These are phyloP conservation scores for Sclerotinia minor DNA, from an alignment of 2,329 filamentous ascomycete species.

Conservation along the genomic window DNA sequence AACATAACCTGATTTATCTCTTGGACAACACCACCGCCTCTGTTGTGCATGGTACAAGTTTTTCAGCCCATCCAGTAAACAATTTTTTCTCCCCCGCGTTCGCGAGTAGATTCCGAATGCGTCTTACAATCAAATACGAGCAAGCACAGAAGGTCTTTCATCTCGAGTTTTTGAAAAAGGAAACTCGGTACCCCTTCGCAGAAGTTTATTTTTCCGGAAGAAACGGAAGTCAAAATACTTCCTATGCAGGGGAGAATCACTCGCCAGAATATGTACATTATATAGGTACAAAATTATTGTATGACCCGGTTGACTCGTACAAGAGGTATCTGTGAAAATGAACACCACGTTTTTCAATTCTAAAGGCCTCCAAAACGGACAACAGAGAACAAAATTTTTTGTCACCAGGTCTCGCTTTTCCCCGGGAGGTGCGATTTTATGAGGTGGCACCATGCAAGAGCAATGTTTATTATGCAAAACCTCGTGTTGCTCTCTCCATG, in stretches of 20 bases:
- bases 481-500: slow-evolving; percentile 22
- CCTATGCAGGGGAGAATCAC: slow-evolving; percentile 10
- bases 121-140: slow-evolving; percentile 13
- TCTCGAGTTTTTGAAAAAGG: not conserved
- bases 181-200: not conserved
- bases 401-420: slow-evolving; percentile 22
- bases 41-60: slow-evolving; percentile 16
- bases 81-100: slow-evolving; percentile 24
- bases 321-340: not conserved
- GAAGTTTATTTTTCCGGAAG: not conserved
- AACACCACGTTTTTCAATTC: slow-evolving; percentile 7
- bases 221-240: not conserved
- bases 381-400: slow-evolving; percentile 17
- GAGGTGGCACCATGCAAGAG: slow-evolving; percentile 20
- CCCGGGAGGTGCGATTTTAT: slow-evolving; percentile 16
- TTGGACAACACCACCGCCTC: slow-evolving; percentile 15
- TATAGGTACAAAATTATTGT: not conserved
- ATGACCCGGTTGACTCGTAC: not conserved
- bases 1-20: slow-evolving; percentile 13
- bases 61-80: slow-evolving; percentile 13
- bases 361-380: slow-evolving; percentile 14
- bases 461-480: slow-evolving; percentile 17
- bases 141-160: slow-evolving; percentile 1
- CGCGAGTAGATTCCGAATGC: slow-evolving; percentile 1
- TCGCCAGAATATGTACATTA: not conserved